A percentile compares a stretch with the other conserved stretches of the same genome.
Conservation (phyloP, 2,329 filamentous ascomycete species). For the Hirsutella minnesotensis region DNA sequence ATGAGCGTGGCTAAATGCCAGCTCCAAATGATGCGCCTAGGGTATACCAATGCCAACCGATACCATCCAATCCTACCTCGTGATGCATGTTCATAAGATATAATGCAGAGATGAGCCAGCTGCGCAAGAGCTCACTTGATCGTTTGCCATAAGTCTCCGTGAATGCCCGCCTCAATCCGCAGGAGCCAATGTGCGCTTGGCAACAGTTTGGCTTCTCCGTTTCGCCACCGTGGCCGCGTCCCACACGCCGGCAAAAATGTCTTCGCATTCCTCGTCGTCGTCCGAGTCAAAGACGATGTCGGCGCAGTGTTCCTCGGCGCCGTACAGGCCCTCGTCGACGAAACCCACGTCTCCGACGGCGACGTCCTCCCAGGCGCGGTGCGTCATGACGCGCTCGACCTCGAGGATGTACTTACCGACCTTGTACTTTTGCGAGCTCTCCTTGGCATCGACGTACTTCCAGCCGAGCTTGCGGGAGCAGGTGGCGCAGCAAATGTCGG, state of each 20-base stretch:
- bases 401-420: slow-evolving; percentile 58
- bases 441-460: slow-evolving; percentile 56
- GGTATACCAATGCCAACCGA: background rate
- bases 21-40: background rate
- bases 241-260: slow-evolving; percentile 52
- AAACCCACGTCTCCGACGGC: slow-evolving; percentile 5
- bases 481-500: slow-evolving; percentile 46
- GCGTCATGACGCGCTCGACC: slow-evolving; percentile 41
- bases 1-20: background rate
- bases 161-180: background rate
- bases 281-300: slow-evolving; percentile 47
- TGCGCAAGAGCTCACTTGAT: no score
- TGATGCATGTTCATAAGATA: background rate
- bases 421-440: slow-evolving; percentile 51
- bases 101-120: no score
- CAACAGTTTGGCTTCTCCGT: slow-evolving; percentile 28
- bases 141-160: no score
- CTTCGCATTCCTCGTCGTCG: slow-evolving; percentile 56
- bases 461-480: slow-evolving; percentile 50
- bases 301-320: slow-evolving; percentile 6
- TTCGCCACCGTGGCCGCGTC: slow-evolving; percentile 38
- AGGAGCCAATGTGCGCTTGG: slow-evolving; percentile 11
- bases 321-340: slow-evolving; percentile 5
- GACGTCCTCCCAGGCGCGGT: slow-evolving; percentile 37
- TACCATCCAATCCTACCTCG: background rate